These are phyloP conservation scores for Solanum hybrid DNA, from an alignment of 305 asterid species.

Conservation along the genomic window DNA sequence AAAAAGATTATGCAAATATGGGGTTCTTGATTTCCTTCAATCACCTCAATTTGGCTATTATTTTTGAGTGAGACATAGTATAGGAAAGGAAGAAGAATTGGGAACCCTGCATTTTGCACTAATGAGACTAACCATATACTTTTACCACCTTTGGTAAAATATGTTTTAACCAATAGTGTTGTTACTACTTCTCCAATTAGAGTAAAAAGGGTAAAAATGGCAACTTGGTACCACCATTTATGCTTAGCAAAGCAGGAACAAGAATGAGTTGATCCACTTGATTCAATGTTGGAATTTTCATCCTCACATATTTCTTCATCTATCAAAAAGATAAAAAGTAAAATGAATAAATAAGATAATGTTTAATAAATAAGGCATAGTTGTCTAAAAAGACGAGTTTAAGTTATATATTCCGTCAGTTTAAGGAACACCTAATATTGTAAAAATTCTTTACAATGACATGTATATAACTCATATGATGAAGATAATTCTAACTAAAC, in stretches of 20 bases:
- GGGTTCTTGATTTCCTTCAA: neutral
- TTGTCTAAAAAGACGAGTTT: neutral
- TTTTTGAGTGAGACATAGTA: neutral
- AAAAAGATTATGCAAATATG: neutral
- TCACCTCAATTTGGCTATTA: neutral
- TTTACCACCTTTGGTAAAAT: conserved; percentile 56
- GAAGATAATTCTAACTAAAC: neutral
- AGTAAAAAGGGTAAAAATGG: conserved; percentile 27
- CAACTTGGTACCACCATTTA: conserved; percentile 60
- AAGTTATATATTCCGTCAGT: no score
- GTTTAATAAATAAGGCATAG: neutral
- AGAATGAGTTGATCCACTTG: neutral
- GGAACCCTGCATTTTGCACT: conserved; percentile 50
- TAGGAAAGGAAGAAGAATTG: conserved; percentile 45
- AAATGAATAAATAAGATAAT: neutral
- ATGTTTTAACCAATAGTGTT: conserved; percentile 33
- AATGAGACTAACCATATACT: conserved; percentile 51
- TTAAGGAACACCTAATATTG: no score
- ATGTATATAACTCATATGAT: neutral
- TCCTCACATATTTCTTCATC: conserved; percentile 8
- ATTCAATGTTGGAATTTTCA: neutral
- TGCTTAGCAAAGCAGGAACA: neutral
- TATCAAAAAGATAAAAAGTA: neutral
- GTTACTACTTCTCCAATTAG: conserved; percentile 46
- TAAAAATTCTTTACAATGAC: no score